These are phyloP conservation scores for Stachybotrys chartarum DNA, from an alignment of 2,329 filamentous ascomycete genomes.

Conservation along the genomic window DNA sequence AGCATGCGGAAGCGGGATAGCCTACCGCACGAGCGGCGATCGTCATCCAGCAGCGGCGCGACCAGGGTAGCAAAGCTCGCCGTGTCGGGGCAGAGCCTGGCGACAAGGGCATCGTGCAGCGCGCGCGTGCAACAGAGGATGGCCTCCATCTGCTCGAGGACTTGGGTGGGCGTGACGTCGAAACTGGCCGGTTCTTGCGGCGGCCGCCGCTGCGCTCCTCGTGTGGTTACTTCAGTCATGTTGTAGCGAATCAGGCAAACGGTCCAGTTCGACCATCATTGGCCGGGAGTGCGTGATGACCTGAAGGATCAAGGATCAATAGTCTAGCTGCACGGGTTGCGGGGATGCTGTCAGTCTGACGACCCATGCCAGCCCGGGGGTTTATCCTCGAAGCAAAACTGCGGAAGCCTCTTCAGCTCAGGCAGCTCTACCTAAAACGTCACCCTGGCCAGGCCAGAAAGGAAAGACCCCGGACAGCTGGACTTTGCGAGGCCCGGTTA, in stretches of 20 bases:
- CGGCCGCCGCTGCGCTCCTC: background rate
- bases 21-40: slow-evolving; percentile 9
- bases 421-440: background rate
- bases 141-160: slow-evolving; percentile 25
- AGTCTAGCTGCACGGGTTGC: background rate
- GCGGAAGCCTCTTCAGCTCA: background rate
- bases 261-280: too few species aligned
- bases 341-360: background rate
- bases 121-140: slow-evolving; percentile 10
- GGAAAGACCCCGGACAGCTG: background rate
- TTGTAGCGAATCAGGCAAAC: too few species aligned
- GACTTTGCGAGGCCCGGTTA: background rate
- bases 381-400: background rate
- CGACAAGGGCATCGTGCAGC: slow-evolving; percentile 13
- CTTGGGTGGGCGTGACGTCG: slow-evolving; percentile 4
- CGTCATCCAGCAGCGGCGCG: slow-evolving; percentile 12
- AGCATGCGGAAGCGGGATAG: slow-evolving; percentile 13
- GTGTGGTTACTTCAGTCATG: too few species aligned
- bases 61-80: slow-evolving; percentile 14
- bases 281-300: too few species aligned
- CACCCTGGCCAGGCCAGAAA: background rate
- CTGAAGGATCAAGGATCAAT: background rate
- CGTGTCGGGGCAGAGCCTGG: slow-evolving; percentile 7
- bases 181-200: slow-evolving; percentile 14
- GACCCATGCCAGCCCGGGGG: too few species aligned